Conservation (phyloP, 2,329 filamentous ascomycete species). For the Fusarium abutilonis region DNA sequence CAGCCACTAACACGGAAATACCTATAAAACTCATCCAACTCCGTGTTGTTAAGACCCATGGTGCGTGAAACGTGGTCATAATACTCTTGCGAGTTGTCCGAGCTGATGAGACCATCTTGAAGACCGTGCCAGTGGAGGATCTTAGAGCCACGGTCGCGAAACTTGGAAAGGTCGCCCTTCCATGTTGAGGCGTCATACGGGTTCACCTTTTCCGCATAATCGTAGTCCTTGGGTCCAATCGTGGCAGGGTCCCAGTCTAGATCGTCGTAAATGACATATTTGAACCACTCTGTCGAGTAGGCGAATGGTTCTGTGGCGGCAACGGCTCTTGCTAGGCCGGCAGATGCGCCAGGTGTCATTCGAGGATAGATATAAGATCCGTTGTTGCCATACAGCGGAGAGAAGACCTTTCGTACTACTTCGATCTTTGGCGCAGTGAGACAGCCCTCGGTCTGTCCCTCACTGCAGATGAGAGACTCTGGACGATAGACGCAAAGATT, state of each 20-base stretch:
- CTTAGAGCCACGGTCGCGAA: conserved; percentile 54
- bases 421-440: conserved; percentile 21
- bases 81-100: conserved; percentile 42
- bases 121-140: conserved; percentile 59
- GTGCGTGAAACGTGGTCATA: conserved; percentile 42
- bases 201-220: conserved; percentile 44
- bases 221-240: conserved; percentile 54
- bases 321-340: conserved; percentile 41
- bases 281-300: conserved; percentile 47
- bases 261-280: conserved; percentile 55
- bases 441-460: conserved; percentile 15
- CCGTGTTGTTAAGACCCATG: conserved; percentile 42
- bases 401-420: conserved; percentile 25
- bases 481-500: conserved; percentile 57
- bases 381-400: conserved; percentile 39
- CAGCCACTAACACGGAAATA: conserved; percentile 61
- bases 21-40: conserved; percentile 60
- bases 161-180: conserved; percentile 52
- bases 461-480: conserved; percentile 51
- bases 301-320: conserved; percentile 2
- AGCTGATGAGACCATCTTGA: conserved; percentile 32
- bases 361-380: conserved; percentile 44
- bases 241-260: conserved; percentile 43
- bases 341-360: conserved; percentile 41
- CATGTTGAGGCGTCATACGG: conserved; percentile 45